Base-by-base conservation (phyloP, 2,329 filamentous ascomycete species). In the Lachnellula occidentalis region DNA sequence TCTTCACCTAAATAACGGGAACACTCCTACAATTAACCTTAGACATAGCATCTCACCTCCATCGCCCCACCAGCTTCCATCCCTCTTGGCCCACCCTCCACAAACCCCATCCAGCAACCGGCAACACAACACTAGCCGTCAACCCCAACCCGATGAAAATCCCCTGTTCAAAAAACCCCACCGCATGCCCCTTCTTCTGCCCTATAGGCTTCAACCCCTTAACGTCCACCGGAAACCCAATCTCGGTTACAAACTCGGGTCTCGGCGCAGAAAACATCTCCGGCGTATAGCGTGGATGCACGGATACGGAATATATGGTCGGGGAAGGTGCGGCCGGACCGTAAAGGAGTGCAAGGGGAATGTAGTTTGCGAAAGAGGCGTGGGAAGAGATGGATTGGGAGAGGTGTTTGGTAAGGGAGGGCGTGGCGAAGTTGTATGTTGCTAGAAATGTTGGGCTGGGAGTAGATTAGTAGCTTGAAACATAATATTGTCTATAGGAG, bases 361-460 rank as follows among this genome's bases (percentile, higher is more conserved):
- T 73, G 50, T 82, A 77, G 64, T 86, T 86, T 53, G 81, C 70
- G 63, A 78, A 79, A 0, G 77, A 76, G 0, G 76, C 64, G 12
- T 76, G 69, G 2, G 79, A 71, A 8, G 72, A 62, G 36, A 85
- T 69, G 65, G 80, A 83, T 58, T 85, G 79, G 7, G 74, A 72
- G 4, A 86, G 71, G 58, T 85, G 86, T 64, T 85, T 86, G 15
- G 76, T 79, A 2, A 76, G 69, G 1, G 70, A 58, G 0, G 75
- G 70, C 21, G 70, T 70, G 9, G 76, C 75, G 63, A 83, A 85
- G 57, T 79, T 71, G 60, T 81, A 83, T 2, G 75, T 71, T 19
- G 78, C 78, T 41, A 61, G 54, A 15, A 51, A 55, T 2, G 59
- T 66, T n/a, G 64, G 69, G 59, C 66, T 64, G 50, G 70, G 72